A percentile compares a stretch with the other conserved stretches of the same genome.
phyloP scores from a whole-genome alignment of 768 basidiomycete genomes.

The Mycena alexandri region DNA sequence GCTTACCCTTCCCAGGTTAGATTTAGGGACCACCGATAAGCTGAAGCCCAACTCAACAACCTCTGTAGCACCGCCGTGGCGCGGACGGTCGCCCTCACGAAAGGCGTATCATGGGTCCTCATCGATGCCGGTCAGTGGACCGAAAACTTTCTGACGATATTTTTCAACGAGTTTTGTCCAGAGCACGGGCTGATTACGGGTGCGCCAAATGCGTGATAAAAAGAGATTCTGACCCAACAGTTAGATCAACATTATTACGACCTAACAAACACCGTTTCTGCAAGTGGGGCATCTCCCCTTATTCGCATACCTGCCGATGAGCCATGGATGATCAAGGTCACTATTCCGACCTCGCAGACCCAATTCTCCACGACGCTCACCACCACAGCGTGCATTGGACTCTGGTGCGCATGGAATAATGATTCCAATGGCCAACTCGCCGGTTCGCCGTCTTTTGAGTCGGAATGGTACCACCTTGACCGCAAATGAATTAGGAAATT shows the following conservation, averaged over 20 bases:
- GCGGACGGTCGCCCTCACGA: constrained; percentile 38
- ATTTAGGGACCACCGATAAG: not conserved
- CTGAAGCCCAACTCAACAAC: not conserved
- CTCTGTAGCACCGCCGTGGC: constrained; percentile 39
- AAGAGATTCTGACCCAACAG: not conserved
- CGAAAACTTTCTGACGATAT: not conserved
- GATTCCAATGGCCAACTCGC: constrained; percentile 45
- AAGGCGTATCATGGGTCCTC: constrained; percentile 40
- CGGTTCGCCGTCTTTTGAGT: constrained; percentile 24
- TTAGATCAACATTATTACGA: constrained; percentile 42
- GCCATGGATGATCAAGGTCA: constrained; percentile 62
- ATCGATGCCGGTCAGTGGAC: constrained; percentile 39
- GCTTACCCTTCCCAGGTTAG: constrained; percentile 41
- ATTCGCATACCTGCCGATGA: constrained; percentile 65
- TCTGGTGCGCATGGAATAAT: constrained; percentile 58
- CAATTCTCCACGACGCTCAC: not conserved
- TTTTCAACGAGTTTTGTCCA: not conserved
- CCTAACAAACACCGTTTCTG: constrained; percentile 49
- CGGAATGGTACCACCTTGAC: not conserved
- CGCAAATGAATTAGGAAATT: constrained; percentile 33
- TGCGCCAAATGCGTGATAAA: not conserved
- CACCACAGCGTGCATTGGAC: constrained; percentile 56
- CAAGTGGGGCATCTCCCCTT: constrained; percentile 56
- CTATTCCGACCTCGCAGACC: not conserved
- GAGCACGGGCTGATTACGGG: constrained; percentile 32